Evolutionary conservation across 148 eudicot species (phyloP), one percentile per base, ranked within the genome.

Genomic region (Cornus florida): DNA sequence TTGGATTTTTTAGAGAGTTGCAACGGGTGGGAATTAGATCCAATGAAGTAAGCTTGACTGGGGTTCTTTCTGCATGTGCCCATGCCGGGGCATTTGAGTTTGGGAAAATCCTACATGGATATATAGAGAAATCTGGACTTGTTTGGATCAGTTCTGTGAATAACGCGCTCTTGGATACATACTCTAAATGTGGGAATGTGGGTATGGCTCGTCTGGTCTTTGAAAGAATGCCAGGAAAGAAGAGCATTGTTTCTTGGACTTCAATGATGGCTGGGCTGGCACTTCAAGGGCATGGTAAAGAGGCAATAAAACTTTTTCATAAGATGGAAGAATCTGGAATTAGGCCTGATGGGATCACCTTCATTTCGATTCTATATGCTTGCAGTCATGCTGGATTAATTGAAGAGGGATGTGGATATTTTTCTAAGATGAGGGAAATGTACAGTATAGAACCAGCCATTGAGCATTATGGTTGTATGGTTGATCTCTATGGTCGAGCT

Each of bases 381-480:
- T 90, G 95, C 80, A 87, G 91, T 77, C 95, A 91, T 71, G 90
- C 93, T 48, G 95, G 95, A 79, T 82, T 91, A 77, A 78, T 88
- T 64, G 83, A 85, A 78, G 46, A 86, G 76, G 95, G 92, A 46
- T 64, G 84, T 23, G 67, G 81, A 66, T 73, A 75, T 71, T 91
- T 89, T 57, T 71, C 80, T 24, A 88, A 83, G 76, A 91, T 91
- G 93, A 83, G 77, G 13, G 78, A 79, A 64, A 22, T 69, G 0
- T 90, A 88, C 65, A 89, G 84, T 38, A 84, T 90, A 20, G 75
- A 82, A 70, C 92, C 91, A 75, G 74, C 87, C 7, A 79, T 88
- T 64, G 93, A 91, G 73, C 95, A 90, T 72, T 91, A 90, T 78
- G 92, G 93, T 57, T 91, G 95, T 70, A 86, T 91, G 90, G 93